Base-by-base conservation (phyloP, 2,329 filamentous ascomycete species). In the Helicocarpus griseus region DNA sequence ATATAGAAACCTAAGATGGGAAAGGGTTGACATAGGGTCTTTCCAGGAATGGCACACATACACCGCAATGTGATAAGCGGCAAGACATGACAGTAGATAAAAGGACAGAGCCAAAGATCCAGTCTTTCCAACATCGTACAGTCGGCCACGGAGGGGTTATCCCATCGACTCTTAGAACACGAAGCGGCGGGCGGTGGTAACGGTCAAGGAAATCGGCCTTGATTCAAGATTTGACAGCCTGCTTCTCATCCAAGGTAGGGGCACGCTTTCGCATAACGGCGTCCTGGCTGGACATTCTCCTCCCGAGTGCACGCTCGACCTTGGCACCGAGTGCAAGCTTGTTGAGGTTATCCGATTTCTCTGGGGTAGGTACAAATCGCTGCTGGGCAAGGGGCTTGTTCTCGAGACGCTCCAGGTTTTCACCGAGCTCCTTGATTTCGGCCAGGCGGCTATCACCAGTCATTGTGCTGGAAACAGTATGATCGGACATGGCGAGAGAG, bases 301-400 rank as follows among this genome's bases (percentile, higher is more conserved):
- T 79, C 59, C 85, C 85, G 51, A 96, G 80, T 21, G 90, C 89
- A 54, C 90, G 83, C 67, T 95, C 89, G 38, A 95, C 80, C 73
- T 95, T 95, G 54, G 89, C 89, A 45, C 89, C 87, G 49, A 95
- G 79, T 35, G 89, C 89, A 53, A 95, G 79, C 73, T 94, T 94
- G 74, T 82, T 84, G 69, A 95, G 76, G 66, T 86, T 84, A 62
- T 88, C 86, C 19, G 78, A 81, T 77, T 95, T 94, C 69, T 91
- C 83, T 56, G 85, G 81, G 65, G 77, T 86, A 57, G 90, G 81
- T 52, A 82, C 77, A 64, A 90, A 90, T 60, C 90, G 85, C 74
- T 96, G 90, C 62, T 85, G 81, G 60, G 81, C 75, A 26, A 95
- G 82, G 46, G 86, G 86, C 71, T 88, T 89, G 76, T 95, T 93